These are phyloP conservation scores for Euclidium syriacum DNA, from an alignment of 345 rosid genomes.

Conservation along the genomic window DNA sequence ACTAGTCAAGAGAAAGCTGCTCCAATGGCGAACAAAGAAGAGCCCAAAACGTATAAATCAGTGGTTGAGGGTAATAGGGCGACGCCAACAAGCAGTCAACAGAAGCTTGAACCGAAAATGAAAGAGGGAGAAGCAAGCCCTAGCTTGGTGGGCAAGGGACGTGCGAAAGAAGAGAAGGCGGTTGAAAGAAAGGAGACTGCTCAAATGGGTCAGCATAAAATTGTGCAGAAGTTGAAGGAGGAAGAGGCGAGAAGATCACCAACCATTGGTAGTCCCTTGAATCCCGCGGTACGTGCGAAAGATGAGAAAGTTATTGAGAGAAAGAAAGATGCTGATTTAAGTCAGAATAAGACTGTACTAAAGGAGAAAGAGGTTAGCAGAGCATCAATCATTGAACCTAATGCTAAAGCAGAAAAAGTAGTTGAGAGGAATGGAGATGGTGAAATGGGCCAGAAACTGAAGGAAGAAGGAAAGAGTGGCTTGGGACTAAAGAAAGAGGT, in stretches of 20 bases:
- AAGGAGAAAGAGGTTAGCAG: neutral
- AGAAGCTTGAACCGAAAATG: conserved; percentile 10
- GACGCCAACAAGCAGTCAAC: neutral
- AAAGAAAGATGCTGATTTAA: neutral
- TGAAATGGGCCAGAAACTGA: conserved; percentile 1
- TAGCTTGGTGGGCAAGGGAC: conserved; percentile 6
- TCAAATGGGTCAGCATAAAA: conserved; percentile 4
- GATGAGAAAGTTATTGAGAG: neutral
- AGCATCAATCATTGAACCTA: neutral
- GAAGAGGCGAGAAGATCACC: conserved; percentile 6
- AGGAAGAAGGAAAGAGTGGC: neutral
- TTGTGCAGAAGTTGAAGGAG: neutral
- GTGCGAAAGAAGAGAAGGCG: conserved; percentile 4
- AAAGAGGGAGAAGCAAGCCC: conserved; percentile 7
- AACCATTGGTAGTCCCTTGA: neutral
- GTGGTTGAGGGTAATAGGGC: conserved; percentile 26
- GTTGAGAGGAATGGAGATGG: conserved; percentile 8
- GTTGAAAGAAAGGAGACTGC: conserved; percentile 16
- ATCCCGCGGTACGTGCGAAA: neutral
- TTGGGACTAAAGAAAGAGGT: conserved; percentile 1
- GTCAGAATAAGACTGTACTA: neutral
- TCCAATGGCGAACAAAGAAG: neutral
- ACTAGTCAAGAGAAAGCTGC: conserved; percentile 12
- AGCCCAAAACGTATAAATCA: conserved; percentile 28
- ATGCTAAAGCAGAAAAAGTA: neutral